These are phyloP conservation scores for Globisporangium echinulatum DNA, from an alignment of 352 stramenopile genomes.

Conservation along the genomic window DNA sequence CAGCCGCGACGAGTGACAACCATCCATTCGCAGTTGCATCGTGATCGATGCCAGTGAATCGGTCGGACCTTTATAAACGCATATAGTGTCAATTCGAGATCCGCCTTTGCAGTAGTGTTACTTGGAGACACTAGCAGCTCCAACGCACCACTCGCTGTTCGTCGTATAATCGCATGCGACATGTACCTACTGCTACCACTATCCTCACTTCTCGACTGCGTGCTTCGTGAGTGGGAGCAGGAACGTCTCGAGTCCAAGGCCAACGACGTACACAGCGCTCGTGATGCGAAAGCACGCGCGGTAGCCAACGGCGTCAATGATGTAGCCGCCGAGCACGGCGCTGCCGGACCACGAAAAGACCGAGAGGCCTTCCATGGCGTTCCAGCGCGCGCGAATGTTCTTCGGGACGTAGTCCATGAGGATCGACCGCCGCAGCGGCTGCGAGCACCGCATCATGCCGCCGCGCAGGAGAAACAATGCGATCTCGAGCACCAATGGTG, in stretches of 20 bases:
- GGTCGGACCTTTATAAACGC: too few relatives aligned
- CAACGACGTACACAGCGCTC: conserved; percentile 52
- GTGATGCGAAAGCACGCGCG: conserved; percentile 80
- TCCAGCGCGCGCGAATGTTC: conserved; percentile 69
- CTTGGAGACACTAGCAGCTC: too few relatives aligned
- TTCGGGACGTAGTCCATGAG: conserved; percentile 71
- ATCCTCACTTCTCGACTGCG: neutral
- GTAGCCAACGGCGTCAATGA: conserved; percentile 77
- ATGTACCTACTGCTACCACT: too few relatives aligned
- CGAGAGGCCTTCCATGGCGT: conserved; percentile 62
- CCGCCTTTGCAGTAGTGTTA: too few relatives aligned
- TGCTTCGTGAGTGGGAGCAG: conserved; percentile 29
- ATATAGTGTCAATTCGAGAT: too few relatives aligned
- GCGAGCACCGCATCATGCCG: conserved; percentile 81
- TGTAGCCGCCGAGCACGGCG: conserved; percentile 65
- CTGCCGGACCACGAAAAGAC: conserved; percentile 80
- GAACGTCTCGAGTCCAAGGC: conserved; percentile 48
- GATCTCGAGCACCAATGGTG: conserved; percentile 53
- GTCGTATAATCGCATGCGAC: too few relatives aligned
- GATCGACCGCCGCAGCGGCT: conserved; percentile 67
- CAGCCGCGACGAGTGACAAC: too few relatives aligned
- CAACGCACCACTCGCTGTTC: too few relatives aligned
- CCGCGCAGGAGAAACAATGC: conserved; percentile 67
- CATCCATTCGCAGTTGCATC: too few relatives aligned
- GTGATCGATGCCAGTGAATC: too few relatives aligned